A percentile compares a stretch with the other conserved stretches of the same genome.
phyloP scores from a whole-genome alignment of 2,329 filamentous ascomycete genomes.

The Colletotrichum godetiae region DNA sequence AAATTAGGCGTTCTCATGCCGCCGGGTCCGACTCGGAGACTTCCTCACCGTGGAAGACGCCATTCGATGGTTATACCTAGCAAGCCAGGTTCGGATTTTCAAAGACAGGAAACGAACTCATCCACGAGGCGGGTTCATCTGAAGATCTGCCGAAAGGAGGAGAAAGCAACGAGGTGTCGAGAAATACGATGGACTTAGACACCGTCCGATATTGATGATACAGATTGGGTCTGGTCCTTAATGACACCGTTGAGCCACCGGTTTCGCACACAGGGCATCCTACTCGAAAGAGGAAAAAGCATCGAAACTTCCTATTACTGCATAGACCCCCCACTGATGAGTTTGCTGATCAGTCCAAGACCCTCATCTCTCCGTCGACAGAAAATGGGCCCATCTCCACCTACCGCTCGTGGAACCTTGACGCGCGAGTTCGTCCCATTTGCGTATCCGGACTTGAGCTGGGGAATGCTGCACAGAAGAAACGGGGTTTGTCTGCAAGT shows the following conservation, averaged over 20 bases:
- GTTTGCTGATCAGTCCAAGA: not conserved
- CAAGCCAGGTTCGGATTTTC: not conserved
- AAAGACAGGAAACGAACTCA: slow-evolving; percentile 13
- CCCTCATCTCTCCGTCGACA: not conserved
- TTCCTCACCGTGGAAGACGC: not conserved
- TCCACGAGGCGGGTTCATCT: slow-evolving; percentile 14
- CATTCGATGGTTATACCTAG: not conserved
- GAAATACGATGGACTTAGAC: slow-evolving; percentile 11
- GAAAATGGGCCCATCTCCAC: slow-evolving; percentile 2
- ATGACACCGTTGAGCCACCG: not conserved
- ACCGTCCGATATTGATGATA: slow-evolving; percentile 28
- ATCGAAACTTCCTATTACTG: slow-evolving; percentile 32
- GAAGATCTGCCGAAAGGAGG: slow-evolving; percentile 24
- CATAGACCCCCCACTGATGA: slow-evolving; percentile 6
- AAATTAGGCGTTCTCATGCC: slow-evolving; percentile 19
- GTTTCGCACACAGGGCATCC: slow-evolving; percentile 22
- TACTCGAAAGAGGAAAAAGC: slow-evolving; percentile 29
- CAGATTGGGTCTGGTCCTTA: slow-evolving; percentile 20
- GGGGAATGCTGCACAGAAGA: slow-evolving; percentile 24
- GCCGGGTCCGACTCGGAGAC: slow-evolving; percentile 12
- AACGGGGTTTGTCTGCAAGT: slow-evolving; percentile 1
- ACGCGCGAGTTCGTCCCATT: slow-evolving; percentile 30
- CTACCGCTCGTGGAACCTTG: slow-evolving; percentile 12
- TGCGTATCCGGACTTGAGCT: slow-evolving; percentile 14
- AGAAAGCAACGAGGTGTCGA: slow-evolving; percentile 32